These are phyloP conservation scores for Vigna radiata DNA, from an alignment of 306 rosid genomes.

Conservation along the genomic window DNA sequence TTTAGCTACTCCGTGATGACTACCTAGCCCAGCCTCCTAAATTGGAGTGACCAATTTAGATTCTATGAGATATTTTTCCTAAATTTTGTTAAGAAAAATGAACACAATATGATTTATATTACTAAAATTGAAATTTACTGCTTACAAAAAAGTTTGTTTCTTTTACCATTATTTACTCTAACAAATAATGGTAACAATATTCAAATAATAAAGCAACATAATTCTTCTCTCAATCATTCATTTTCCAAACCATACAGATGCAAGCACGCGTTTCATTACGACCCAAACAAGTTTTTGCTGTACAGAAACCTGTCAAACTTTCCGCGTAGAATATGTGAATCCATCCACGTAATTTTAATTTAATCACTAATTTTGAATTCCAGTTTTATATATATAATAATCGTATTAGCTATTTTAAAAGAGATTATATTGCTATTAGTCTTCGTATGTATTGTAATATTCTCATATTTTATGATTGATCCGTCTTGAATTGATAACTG, in stretches of 20 bases:
- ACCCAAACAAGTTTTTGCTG: neutral
- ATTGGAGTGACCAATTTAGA: neutral
- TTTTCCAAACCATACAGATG: slow-evolving; percentile 30
- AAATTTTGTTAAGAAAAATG: too few species aligned
- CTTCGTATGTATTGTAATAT: neutral
- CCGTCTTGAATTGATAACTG: neutral
- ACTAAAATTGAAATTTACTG: too few species aligned
- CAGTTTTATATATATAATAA: too few species aligned
- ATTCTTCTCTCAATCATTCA: slow-evolving; percentile 38
- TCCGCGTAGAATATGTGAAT: too few species aligned
- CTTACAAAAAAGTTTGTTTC: too few species aligned
- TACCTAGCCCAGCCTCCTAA: neutral
- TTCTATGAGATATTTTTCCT: neutral
- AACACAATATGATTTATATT: too few species aligned
- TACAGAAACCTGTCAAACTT: neutral
- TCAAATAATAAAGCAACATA: neutral
- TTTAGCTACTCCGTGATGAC: neutral
- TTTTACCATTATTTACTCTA: neutral
- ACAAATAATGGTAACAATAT: neutral
- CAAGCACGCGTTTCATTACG: slow-evolving; percentile 29
- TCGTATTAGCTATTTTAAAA: too few species aligned
- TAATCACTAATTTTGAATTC: too few species aligned
- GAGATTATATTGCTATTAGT: too few species aligned
- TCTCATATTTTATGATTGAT: neutral
- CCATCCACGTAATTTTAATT: too few species aligned